Evolutionary conservation across 192 early-diverging fungal genomes (phyloP).

Genomic region (Haplosporangium gracile): DNA sequence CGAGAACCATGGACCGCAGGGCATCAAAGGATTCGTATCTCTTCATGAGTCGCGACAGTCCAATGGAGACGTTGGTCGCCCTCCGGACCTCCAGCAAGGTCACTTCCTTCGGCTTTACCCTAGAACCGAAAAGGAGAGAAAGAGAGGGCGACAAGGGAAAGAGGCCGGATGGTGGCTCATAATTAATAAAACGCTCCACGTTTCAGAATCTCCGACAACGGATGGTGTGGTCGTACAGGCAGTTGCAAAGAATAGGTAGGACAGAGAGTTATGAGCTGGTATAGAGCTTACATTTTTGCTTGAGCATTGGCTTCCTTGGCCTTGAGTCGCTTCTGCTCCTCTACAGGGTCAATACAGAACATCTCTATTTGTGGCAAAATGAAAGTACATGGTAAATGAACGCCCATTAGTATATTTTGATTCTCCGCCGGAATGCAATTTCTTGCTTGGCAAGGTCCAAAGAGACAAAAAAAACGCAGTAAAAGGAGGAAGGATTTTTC

Average conservation of each 20-base stretch:
- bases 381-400: neutral
- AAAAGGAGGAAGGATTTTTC: neutral
- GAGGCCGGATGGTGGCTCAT: no score
- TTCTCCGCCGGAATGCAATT: neutral
- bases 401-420: neutral
- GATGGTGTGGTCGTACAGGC: no score
- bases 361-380: slow-evolving; percentile 27
- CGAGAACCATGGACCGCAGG: slow-evolving; percentile 29
- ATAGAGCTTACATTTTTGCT: slow-evolving; percentile 41
- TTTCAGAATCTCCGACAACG: no score
- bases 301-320: slow-evolving; percentile 30
- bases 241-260: no score
- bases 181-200: no score
- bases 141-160: neutral
- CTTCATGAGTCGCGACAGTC: slow-evolving; percentile 47
- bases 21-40: slow-evolving; percentile 46
- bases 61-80: slow-evolving; percentile 50
- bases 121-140: neutral
- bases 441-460: neutral
- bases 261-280: no score
- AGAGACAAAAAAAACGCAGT: neutral
- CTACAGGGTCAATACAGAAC: slow-evolving; percentile 50
- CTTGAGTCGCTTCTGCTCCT: slow-evolving; percentile 44
- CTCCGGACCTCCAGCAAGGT: slow-evolving; percentile 36
- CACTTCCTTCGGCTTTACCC: slow-evolving; percentile 45